Base-by-base conservation (phyloP, 306 rosid genomes). In the Spatholobus suberectus region DNA sequence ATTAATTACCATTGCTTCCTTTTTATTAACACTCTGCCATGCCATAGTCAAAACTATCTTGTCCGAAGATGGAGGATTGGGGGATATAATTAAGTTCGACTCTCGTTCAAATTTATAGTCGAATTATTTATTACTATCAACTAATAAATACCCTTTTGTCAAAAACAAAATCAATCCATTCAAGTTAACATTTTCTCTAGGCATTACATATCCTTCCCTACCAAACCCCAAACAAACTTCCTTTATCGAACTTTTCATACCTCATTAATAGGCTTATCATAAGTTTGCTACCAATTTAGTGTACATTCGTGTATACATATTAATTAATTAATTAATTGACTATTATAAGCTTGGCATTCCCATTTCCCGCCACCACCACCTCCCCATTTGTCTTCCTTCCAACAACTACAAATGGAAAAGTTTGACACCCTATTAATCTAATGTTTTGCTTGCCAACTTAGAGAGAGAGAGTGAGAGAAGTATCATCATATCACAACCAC, bases 401-500 rank as follows among this genome's bases (percentile, higher is more conserved):
- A 61, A 61, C 68, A 26, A 27, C 74, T 81, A 59, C 72, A 58
- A 49, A 8, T 12, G 65, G 10, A 66, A 51, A 52, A 51, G 20
- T 49, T 71, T 47, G 70, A 73, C 18, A 73, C 55, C 4, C 1
- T 18, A 49, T 34, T 20, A 66, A 46, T 75, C 71, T 40, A 57
- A 62, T 70, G 0, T 65, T 82, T 34, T 75, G 83, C 66, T 65
- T 44, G 72, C 74, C 84, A 82, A 70, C 71, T 62, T 34, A 37
- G 12, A 79, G 65, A 65, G 51, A 46, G 62, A 17, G 70, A 65
- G 23, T 29, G 0, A 63, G 10, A 65, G 12, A 43, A 18, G 8
- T 26, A 0, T n/a, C 24, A 63, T 47, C 46, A 37, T 35, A 59
- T 43, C 23, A 18, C 32, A 81, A 66, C 58, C 15, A 18, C 59